Evolutionary conservation across 2,329 filamentous ascomycete species (phyloP).

Genomic region (Podosphaera xanthii): DNA sequence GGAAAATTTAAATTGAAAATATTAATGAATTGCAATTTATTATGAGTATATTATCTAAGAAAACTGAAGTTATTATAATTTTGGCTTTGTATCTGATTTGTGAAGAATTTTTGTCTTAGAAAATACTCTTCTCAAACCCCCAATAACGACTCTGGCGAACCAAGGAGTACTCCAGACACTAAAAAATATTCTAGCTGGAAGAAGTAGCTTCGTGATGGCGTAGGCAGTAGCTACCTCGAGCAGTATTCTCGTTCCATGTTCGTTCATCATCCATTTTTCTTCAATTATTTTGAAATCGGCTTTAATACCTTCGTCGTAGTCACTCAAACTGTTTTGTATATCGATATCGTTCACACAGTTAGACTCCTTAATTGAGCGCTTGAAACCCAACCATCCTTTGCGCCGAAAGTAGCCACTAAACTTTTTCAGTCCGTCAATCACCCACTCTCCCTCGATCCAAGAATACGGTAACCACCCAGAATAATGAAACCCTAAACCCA

Average conservation of each 20-base stretch:
- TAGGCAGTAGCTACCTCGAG: constrained; percentile 68
- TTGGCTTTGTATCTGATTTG: no score
- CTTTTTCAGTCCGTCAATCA: constrained; percentile 29
- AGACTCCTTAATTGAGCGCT: constrained; percentile 7
- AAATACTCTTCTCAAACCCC: neutral
- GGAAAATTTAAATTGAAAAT: neutral
- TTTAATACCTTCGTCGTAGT: constrained; percentile 4
- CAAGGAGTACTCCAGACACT: constrained; percentile 83
- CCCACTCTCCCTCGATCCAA: constrained; percentile 3
- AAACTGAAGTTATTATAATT: no score
- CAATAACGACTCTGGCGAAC: constrained; percentile 36
- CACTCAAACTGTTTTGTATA: constrained; percentile 15
- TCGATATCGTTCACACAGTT: constrained; percentile 8
- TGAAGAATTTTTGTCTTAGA: no score
- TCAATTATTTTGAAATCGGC: constrained; percentile 15
- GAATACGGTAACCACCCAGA: constrained; percentile 41
- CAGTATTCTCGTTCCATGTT: constrained; percentile 21
- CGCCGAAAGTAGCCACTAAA: constrained; percentile 57
- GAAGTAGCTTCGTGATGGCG: constrained; percentile 64
- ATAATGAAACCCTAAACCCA: constrained; percentile 63
- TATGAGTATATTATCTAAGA: no score
- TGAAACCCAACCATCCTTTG: constrained; percentile 61
- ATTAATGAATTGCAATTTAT: no score
- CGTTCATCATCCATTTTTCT: constrained; percentile 11
- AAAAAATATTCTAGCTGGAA: constrained; percentile 52